Base-by-base conservation (phyloP, 139 green algal species). In the Volvox reticuliferus region DNA sequence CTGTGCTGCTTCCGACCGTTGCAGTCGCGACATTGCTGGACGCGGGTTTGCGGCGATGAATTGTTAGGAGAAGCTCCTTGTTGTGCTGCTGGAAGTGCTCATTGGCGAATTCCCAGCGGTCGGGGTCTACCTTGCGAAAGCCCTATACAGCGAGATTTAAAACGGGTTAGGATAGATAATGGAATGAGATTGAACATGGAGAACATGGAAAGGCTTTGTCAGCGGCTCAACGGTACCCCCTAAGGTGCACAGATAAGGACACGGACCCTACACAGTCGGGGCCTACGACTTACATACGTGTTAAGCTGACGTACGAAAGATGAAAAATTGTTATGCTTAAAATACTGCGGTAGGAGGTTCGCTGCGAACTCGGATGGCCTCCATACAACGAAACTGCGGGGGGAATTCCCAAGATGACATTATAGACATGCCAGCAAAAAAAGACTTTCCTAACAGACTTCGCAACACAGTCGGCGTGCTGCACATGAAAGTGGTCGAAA, bases 231-330 rank as follows among this genome's bases (percentile, higher is more conserved):
- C 44, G 44, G 9, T 9, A 55, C 44, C 44, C 44, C 44, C 65
- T 73, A 5, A 2, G 2, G 65, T 73, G 6, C 21, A 73, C 65
- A 73, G 65, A 73, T 12, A 16, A 73, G 65, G 21, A 73, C 9
- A 73, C 24, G 21, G 65, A 73, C 44, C 44, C 5, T 14, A 9
- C 21, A 73, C 21, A 12, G 65, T 73, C 12, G 44, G 44, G 44
- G 44, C 44, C 44, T 35, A 33, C 55, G 37, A 88, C 95, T 95
- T 90, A 97, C 97, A 90, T 99, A 99, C 18, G 98, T 99, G 88
- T 99, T 99, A 1, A 99, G 96, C 93, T 99, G 98, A 21, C 98
- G 94, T 75, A 99, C 98, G 88, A 99, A 99, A 90, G 89, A 96
- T 16, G 95, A 98, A 86, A 99, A 99, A 33, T 90, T 90, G 93